Percentiles rank a stretch among this genome's conserved stretches.
Evolutionary conservation across 148 eudicot species (phyloP).

Genomic region (Camellia lanceoleosa): DNA sequence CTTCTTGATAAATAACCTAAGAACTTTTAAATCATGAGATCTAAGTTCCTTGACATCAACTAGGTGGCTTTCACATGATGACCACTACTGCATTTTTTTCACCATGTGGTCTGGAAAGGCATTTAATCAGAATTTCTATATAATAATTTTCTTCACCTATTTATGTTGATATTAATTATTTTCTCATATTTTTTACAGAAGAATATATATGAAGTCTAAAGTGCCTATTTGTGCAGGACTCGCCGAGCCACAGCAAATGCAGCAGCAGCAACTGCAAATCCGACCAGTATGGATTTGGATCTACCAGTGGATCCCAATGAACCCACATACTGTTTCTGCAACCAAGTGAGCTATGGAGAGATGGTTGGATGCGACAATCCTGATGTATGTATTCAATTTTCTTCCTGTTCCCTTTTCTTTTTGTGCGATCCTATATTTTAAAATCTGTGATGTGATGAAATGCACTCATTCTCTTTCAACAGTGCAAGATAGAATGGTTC

Average conservation of each 20-base stretch:
- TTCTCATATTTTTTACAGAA: not conserved
- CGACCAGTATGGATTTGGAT: conserved; percentile 88
- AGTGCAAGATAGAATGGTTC: conserved; percentile 68
- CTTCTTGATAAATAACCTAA: not conserved
- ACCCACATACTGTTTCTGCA: conserved; percentile 95
- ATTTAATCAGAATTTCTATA: not conserved
- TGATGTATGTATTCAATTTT: conserved; percentile 45
- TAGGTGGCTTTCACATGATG: not conserved
- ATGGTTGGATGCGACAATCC: conserved; percentile 96
- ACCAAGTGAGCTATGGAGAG: conserved; percentile 98
- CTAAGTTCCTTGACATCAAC: not conserved
- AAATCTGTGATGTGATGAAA: conserved; percentile 1
- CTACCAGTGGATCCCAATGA: conserved; percentile 99
- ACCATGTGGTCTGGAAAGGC: not conserved
- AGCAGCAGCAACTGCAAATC: conserved; percentile 48
- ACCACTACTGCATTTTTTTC: not conserved
- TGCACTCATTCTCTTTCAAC: conserved; percentile 20
- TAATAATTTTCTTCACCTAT: not conserved
- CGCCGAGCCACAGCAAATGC: conserved; percentile 59
- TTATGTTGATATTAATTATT: not conserved
- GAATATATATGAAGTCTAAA: not conserved
- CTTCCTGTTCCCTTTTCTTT: not conserved
- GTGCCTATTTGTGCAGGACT: conserved; percentile 47
- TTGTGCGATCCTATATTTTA: not conserved
- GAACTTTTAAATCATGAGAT: not conserved